Base-by-base conservation (phyloP, 2,329 filamentous ascomycete genomes). In the Claviceps purpurea region DNA sequence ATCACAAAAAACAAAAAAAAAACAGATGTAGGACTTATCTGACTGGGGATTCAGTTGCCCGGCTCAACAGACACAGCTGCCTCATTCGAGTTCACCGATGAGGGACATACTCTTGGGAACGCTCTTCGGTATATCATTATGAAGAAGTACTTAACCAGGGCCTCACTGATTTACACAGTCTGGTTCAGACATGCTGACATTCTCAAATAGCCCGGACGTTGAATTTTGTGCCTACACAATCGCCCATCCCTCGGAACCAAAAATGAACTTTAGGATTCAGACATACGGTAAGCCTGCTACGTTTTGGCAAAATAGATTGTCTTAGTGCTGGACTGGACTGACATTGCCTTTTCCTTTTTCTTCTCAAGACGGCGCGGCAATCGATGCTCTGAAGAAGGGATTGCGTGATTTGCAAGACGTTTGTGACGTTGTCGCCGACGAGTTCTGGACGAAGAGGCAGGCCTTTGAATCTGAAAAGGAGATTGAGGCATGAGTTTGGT, bases 201-300 rank as follows among this genome's bases (percentile, higher is more conserved):
- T 11, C 5, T 20, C 16, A 14, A 22, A 50, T 58, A 97, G 91
- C 68, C 91, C 93, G 34, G 82, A 93, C 57, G 93, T 98, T 55
- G 93, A 98, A 68, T 96, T 98, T 71, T 97, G 93, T 70, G 93
- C 91, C 55, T 98, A 98, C 69, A 88, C 91, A 7, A 97, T 98
- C 56, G 93, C 93, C 34, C 93, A 98, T 70, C 93, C 93, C 49
- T 95, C 90, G 41, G 93, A 98, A 70, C 74, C 84, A 42, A 93
- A 95, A 71, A 95, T 98, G 91, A 95, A 97, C 64, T 74, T 98
- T 56, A 82, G 93, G 62, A 97, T 98, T 56, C 93, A 98, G 70
- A 98, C 91, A 59, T 97, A 93, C 63, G 87, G 91, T 95, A 73
- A 65, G 82, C 43, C 38, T 38, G 30, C 34, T 18, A 24, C 13